Base-by-base conservation (phyloP, 2,329 filamentous ascomycete species). In the Ophiocordyceps unilateralis region DNA sequence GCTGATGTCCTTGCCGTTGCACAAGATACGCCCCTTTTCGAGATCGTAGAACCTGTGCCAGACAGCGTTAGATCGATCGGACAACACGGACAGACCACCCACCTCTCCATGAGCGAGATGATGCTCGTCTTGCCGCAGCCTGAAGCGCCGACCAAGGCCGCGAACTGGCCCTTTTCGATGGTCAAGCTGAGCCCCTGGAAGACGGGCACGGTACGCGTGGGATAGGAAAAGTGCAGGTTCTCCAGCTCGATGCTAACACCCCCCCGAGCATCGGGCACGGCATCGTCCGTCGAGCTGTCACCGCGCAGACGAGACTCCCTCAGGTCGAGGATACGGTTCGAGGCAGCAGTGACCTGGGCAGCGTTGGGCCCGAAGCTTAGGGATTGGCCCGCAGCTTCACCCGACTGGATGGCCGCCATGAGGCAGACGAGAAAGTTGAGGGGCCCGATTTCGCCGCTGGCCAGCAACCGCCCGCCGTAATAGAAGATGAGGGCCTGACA, bases 71-170 rank as follows among this genome's bases (percentile, higher is more conserved):
- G 38, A 19, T 23, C 9, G 8, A 12, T 19, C 1, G 26, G 38
- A 17, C 14, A 17, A 8, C 9, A 15, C 5, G 6, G 2, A 20
- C 12, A 5, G 12, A n/a, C 2, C 15, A 42, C 51, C 43, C 42
- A 56, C 51, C 56, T 69, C 58, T 81, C 76, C 7, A 81, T 58
- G 1, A 81, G 60, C 42, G 70, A 68, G 30, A 89, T 73, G 38
- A 84, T 76, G 15, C 76, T 84, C 0, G 78, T 81, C 62, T 88
- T 84, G 30, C 81, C 81, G 45, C 77, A 81, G 1, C 80, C 80
- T 1, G 76, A 80, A 1, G 79, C 70, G 2, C 81, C 81, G 5
- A 85, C 80, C 1, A 85, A 65, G 1, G 78, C 81, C 1, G 73
- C 77, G 52, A 83, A 84, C 53, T 83, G 76, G 5, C 80, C 81